phyloP scores from a whole-genome alignment of 352 stramenopile species.

The Pythium aristosporum region DNA sequence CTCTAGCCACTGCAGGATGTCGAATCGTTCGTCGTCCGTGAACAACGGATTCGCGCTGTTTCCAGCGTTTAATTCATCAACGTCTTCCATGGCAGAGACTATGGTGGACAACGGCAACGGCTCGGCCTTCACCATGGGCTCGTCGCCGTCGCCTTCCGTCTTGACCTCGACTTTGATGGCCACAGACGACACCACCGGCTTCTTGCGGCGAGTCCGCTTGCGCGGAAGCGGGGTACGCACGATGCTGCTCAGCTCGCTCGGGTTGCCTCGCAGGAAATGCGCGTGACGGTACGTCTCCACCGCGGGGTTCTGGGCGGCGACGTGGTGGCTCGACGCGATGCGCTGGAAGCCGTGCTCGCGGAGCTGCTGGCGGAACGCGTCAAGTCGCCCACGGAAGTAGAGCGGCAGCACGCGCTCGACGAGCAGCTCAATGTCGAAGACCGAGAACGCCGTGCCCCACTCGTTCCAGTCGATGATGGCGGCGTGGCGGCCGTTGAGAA shows the following conservation, averaged over 20 bases:
- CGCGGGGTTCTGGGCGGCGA: neutral
- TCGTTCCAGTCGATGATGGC: slow-evolving; percentile 60
- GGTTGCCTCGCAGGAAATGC: slow-evolving; percentile 23
- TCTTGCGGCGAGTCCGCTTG: slow-evolving; percentile 23
- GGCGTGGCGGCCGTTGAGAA: slow-evolving; percentile 58
- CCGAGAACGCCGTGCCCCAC: slow-evolving; percentile 49
- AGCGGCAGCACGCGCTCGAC: slow-evolving; percentile 50
- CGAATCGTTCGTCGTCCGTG: slow-evolving; percentile 26
- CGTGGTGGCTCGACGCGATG: slow-evolving; percentile 1
- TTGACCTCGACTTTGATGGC: slow-evolving; percentile 4
- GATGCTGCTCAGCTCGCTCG: slow-evolving; percentile 21
- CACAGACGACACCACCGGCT: neutral
- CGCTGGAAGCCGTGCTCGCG: slow-evolving; percentile 60
- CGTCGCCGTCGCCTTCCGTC: slow-evolving; percentile 1
- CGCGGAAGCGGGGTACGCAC: slow-evolving; percentile 21
- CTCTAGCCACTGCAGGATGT: slow-evolving; percentile 30
- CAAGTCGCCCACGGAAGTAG: slow-evolving; percentile 67
- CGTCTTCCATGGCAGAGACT: neutral
- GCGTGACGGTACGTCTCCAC: slow-evolving; percentile 23
- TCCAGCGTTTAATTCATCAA: slow-evolving; percentile 20
- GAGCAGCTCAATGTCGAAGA: slow-evolving; percentile 49
- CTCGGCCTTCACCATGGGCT: slow-evolving; percentile 7
- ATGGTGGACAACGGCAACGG: slow-evolving; percentile 7
- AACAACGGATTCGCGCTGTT: slow-evolving; percentile 30
- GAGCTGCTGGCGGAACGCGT: slow-evolving; percentile 67